A percentile compares a stretch with the other conserved stretches of the same genome.
Evolutionary conservation across 2,329 filamentous ascomycete species (phyloP).

Genomic region (Dactylonectria macrodidyma): DNA sequence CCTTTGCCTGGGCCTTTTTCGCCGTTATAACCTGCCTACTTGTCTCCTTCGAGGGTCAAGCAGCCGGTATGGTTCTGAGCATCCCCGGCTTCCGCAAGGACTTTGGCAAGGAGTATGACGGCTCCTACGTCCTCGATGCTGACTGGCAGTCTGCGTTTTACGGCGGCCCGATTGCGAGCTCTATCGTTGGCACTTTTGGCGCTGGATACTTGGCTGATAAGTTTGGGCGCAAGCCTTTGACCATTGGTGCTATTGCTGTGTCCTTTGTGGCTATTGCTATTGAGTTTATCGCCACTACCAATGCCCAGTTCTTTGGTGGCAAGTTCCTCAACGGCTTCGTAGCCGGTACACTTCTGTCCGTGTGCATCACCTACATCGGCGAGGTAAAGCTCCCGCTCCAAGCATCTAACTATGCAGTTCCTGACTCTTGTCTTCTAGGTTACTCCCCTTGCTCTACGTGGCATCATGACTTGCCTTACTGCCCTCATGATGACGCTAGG

Average conservation of each 20-base stretch:
- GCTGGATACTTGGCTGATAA: slow-evolving; percentile 25
- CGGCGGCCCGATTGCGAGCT: slow-evolving; percentile 25
- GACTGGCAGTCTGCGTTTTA: slow-evolving; percentile 31
- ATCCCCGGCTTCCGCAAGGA: slow-evolving; percentile 36
- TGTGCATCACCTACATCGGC: slow-evolving; percentile 50
- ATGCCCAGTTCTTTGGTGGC: slow-evolving; percentile 57
- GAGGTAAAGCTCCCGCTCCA: slow-evolving; percentile 40
- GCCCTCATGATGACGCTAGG: slow-evolving; percentile 51
- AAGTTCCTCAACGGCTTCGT: slow-evolving; percentile 61
- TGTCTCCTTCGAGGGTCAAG: slow-evolving; percentile 32
- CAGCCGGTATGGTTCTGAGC: slow-evolving; percentile 26
- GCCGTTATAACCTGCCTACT: slow-evolving; percentile 31
- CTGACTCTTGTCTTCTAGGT: slow-evolving; percentile 31
- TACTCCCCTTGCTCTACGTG: slow-evolving; percentile 48
- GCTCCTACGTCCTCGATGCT: slow-evolving; percentile 25
- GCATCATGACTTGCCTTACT: slow-evolving; percentile 48
- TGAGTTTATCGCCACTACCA: slow-evolving; percentile 58
- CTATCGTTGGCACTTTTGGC: slow-evolving; percentile 23
- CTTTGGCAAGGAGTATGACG: slow-evolving; percentile 35
- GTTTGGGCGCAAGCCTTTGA: slow-evolving; percentile 24
- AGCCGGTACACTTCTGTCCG: slow-evolving; percentile 45
- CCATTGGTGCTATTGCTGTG: slow-evolving; percentile 24
- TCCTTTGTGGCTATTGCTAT: slow-evolving; percentile 44
- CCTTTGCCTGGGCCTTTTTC: slow-evolving; percentile 29
- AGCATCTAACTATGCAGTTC: too few species aligned